Evolutionary conservation across 768 basidiomycete species (phyloP), one percentile per base, ranked within the genome.

Genomic region (Pluteus cervinus): DNA sequence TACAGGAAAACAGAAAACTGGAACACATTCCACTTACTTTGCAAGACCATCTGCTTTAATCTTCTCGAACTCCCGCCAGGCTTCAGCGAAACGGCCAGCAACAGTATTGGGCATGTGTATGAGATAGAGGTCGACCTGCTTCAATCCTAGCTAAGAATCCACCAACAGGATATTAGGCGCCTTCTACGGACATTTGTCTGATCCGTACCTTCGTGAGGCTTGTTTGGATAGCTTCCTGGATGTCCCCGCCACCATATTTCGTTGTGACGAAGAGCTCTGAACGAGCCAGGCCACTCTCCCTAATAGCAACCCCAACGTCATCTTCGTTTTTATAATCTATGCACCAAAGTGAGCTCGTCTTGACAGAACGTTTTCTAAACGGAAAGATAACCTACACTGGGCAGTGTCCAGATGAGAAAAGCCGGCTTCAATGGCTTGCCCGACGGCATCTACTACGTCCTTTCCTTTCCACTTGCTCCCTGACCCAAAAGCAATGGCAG

Each of bases 371-470:
- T 9, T 20, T 7, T 8, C n/a, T n/a, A n/a, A n/a, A n/a, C n/a
- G n/a, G n/a, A n/a, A n/a, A n/a, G n/a, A n/a, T n/a, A n/a, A 48
- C 60, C 33, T 33, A 77, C 79, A 41, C 42, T 74, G 70, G 1
- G 80, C 80, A 4, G 77, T 75, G 55, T 81, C 79, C 8, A 83
- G 57, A 54, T 84, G 81, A 3, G 63, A 63, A 48, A 83, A 82
- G 0, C 80, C 81, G 1, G 59, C 49, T 11, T 80, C 70, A 0
- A 84, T 55, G 3, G 81, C 81, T 47, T 73, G 71, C 30, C 70
- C 63, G 24, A 79, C 69, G 41, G 71, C 72, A 25, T 61, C 60
- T 22, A 74, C 68, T 7, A 75, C 72, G 42, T 81, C 76, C 51
- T 56, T 62, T 31, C 54, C 55, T 34, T 63, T 68, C 33, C 60